phyloP scores from a whole-genome alignment of 1,284 basidiomycete species.

The Ganoderma meredithae region DNA sequence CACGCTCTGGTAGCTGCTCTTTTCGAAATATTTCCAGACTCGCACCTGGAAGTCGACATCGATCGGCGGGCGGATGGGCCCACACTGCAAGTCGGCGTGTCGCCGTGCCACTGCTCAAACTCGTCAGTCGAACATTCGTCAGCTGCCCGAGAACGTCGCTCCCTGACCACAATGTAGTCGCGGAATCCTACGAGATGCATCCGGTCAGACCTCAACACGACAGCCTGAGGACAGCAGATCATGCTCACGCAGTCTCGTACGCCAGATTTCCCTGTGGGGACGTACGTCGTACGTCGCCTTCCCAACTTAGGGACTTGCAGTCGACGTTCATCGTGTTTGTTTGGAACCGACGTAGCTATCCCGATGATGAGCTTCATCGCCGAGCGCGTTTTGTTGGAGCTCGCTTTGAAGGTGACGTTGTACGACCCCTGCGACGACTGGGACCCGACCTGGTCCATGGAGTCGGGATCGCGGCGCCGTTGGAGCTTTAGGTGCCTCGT shows the following conservation, averaged over 20 bases:
- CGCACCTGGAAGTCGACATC: conserved; percentile 98
- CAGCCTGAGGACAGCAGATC: neutral
- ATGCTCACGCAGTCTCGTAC: conserved; percentile 89
- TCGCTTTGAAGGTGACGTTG: conserved; percentile 87
- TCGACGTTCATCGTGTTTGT: conserved; percentile 89
- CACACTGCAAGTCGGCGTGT: conserved; percentile 82
- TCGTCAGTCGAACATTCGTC: conserved; percentile 76
- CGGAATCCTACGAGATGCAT: conserved; percentile 69
- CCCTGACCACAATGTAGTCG: conserved; percentile 94
- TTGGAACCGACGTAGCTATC: conserved; percentile 80
- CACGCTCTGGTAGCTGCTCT: conserved; percentile 89
- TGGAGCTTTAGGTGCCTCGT: conserved; percentile 97
- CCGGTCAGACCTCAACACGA: neutral
- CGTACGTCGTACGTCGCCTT: conserved; percentile 88
- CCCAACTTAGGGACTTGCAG: conserved; percentile 86
- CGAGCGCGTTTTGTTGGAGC: conserved; percentile 90
- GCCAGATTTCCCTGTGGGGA: conserved; percentile 93
- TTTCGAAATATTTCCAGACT: conserved; percentile 98
- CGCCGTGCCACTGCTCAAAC: conserved; percentile 75
- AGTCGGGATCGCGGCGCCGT: conserved; percentile 85
- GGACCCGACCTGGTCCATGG: conserved; percentile 85
- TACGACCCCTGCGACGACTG: conserved; percentile 94
- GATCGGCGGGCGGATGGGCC: conserved; percentile 90
- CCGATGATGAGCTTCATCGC: conserved; percentile 92
- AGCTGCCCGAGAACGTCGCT: conserved; percentile 76